phyloP scores from a whole-genome alignment of 805 yeast genomes.

The Candida andamanensis region DNA sequence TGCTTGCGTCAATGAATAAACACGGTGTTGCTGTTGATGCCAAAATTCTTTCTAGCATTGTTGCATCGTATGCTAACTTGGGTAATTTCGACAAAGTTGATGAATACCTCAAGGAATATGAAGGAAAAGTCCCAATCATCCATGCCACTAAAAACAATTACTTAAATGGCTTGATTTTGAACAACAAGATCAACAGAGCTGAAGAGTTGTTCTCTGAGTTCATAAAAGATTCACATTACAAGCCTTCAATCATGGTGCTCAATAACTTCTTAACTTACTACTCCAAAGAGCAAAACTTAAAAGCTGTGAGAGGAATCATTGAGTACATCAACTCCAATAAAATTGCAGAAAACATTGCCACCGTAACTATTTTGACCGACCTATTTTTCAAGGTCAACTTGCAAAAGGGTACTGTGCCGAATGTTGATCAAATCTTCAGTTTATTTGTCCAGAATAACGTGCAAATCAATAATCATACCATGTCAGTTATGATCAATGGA shows the following conservation, averaged over 20 bases:
- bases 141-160: slow-evolving; percentile 40
- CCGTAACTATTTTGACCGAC: slow-evolving; percentile 58
- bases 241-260: slow-evolving; percentile 46
- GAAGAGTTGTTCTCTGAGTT: slow-evolving; percentile 36
- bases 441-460: slow-evolving; percentile 30
- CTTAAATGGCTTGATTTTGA: slow-evolving; percentile 39
- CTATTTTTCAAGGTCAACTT: slow-evolving; percentile 43
- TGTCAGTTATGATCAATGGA: slow-evolving; percentile 50
- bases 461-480: slow-evolving; percentile 40
- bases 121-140: slow-evolving; percentile 25
- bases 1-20: slow-evolving; percentile 25
- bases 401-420: slow-evolving; percentile 39
- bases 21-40: slow-evolving; percentile 37
- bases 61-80: slow-evolving; percentile 44
- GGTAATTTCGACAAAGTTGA: slow-evolving; percentile 39
- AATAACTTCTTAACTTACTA: slow-evolving; percentile 46
- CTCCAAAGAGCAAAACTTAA: slow-evolving; percentile 34
- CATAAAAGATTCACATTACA: slow-evolving; percentile 25
- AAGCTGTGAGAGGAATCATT: slow-evolving; percentile 46
- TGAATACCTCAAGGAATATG: slow-evolving; percentile 26
- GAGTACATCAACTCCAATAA: slow-evolving; percentile 36
- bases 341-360: slow-evolving; percentile 54
- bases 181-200: slow-evolving; percentile 40
- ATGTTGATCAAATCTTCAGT: slow-evolving; percentile 34
- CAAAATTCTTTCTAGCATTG: slow-evolving; percentile 43